Evolutionary conservation across 352 stramenopile genomes (phyloP), one percentile per base, ranked within the genome.

Genomic region (Phytophthora uliginosa): DNA sequence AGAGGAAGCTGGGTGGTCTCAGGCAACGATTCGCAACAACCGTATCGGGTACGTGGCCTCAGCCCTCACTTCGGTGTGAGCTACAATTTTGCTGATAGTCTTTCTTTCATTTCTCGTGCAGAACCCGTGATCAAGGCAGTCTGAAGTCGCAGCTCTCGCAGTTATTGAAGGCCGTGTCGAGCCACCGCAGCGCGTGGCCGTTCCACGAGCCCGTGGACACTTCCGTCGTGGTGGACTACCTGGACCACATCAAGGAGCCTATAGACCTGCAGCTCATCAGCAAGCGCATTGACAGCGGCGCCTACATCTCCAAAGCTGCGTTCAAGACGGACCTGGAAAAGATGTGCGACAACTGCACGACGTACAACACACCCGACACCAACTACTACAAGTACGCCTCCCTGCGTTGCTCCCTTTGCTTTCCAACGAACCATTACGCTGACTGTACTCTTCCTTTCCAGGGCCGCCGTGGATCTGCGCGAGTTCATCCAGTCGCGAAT

Each of bases 311-410:
- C 13, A 98, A 98, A 63, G 74, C 93, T 51, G 90, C 91, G 65
- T 88, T 99, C 57, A 95, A 98, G 69, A 83, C 87, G 12, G 98
- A 99, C 64, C 77, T 99, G 56, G 86, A 98, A 66, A 90, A 94
- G 48, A 99, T 99, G 96, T 97, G 95, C 65, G 88, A 97, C 73
- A 99, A 99, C 81, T 99, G 97, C 81, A 99, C 93, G 68, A 73
- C 87, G 13, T 99, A 99, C 91, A 99, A 99, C 85, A 94, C 89
- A 15, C 85, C 90, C 58, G 91, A 92, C 18, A 99, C 94, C 67
- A 99, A 99, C 78, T 98, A 98, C 78, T 98, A 98, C 81, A 98
- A 97, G 89, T 98, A 94, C 58, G 86, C 89, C 13, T 4, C 22
- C 20, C 20, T 10, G 18, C 24, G 50, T 20, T 60, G n/a, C 8